phyloP scores from a whole-genome alignment of 106 monocot species.

The Triglochin maritima region DNA sequence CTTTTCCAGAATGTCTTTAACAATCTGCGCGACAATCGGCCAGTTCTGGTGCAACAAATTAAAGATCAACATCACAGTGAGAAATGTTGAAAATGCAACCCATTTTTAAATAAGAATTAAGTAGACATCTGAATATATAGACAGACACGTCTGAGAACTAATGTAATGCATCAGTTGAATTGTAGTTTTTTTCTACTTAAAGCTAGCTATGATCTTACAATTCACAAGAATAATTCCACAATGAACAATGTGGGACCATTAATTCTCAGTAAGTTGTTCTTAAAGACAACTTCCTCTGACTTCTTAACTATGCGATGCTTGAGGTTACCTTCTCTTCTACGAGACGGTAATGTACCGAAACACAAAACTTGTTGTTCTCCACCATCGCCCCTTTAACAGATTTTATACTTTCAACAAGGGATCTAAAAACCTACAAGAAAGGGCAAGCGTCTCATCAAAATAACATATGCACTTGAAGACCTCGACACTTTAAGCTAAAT shows the following conservation, averaged over 20 bases:
- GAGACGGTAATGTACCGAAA: slow-evolving; percentile 81
- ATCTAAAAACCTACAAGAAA: slow-evolving; percentile 45
- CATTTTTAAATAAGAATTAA: background rate
- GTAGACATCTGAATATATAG: background rate
- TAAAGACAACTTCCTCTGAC: background rate
- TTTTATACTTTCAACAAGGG: slow-evolving; percentile 56
- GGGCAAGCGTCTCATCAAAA: background rate
- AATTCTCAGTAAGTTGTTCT: too few species aligned
- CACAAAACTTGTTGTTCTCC: slow-evolving; percentile 81
- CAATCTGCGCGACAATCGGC: slow-evolving; percentile 43
- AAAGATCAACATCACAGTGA: background rate
- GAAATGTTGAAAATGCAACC: background rate
- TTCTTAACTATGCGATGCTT: background rate
- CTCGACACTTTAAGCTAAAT: background rate
- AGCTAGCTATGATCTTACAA: too few species aligned
- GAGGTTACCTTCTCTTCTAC: slow-evolving; percentile 50
- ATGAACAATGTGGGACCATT: too few species aligned
- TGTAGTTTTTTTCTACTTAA: too few species aligned
- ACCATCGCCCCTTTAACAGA: slow-evolving; percentile 52
- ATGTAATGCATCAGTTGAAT: too few species aligned
- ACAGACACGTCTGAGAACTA: background rate
- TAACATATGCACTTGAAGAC: background rate
- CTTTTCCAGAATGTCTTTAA: slow-evolving; percentile 38
- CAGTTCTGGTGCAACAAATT: slow-evolving; percentile 36
- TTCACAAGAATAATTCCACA: too few species aligned